phyloP scores from a whole-genome alignment of 768 basidiomycete species.

The Melanogaster broomeanus region DNA sequence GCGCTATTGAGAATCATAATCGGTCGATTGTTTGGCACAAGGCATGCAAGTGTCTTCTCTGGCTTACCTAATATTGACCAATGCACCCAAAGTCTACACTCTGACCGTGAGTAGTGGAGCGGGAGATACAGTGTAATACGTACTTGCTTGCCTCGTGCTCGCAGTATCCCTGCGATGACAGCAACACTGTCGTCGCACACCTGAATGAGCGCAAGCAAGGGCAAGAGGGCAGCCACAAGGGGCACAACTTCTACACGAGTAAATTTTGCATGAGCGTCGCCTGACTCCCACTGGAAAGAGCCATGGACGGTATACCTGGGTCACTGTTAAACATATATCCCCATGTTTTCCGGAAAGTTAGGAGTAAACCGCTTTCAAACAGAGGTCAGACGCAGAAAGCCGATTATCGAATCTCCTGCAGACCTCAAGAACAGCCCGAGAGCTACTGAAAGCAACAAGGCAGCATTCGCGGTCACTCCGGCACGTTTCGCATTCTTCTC shows the following conservation, averaged over 20 bases:
- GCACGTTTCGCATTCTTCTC: slow-evolving; percentile 76
- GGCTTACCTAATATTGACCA: slow-evolving; percentile 71
- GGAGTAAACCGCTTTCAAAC: slow-evolving; percentile 47
- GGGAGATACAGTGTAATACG: background rate
- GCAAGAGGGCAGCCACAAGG: slow-evolving; percentile 64
- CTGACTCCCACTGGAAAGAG: background rate
- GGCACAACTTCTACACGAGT: slow-evolving; percentile 19
- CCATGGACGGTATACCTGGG: slow-evolving; percentile 38
- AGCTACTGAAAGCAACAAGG: slow-evolving; percentile 63
- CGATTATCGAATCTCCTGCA: slow-evolving; percentile 3
- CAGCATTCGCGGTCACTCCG: slow-evolving; percentile 60
- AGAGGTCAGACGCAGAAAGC: background rate
- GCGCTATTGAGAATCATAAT: slow-evolving; percentile 40
- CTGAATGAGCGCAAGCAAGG: slow-evolving; percentile 76
- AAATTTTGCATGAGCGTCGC: background rate
- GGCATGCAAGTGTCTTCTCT: background rate
- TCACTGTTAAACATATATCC: slow-evolving; percentile 77
- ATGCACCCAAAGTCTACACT: slow-evolving; percentile 67
- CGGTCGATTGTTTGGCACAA: background rate
- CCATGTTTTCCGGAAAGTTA: slow-evolving; percentile 66
- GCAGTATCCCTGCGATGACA: slow-evolving; percentile 75
- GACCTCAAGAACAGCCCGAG: slow-evolving; percentile 67
- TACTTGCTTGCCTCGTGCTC: slow-evolving; percentile 80
- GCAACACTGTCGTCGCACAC: slow-evolving; percentile 78
- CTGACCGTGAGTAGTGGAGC: background rate